Base-by-base conservation (phyloP, 768 basidiomycete genomes). In the Boletus edulis region DNA sequence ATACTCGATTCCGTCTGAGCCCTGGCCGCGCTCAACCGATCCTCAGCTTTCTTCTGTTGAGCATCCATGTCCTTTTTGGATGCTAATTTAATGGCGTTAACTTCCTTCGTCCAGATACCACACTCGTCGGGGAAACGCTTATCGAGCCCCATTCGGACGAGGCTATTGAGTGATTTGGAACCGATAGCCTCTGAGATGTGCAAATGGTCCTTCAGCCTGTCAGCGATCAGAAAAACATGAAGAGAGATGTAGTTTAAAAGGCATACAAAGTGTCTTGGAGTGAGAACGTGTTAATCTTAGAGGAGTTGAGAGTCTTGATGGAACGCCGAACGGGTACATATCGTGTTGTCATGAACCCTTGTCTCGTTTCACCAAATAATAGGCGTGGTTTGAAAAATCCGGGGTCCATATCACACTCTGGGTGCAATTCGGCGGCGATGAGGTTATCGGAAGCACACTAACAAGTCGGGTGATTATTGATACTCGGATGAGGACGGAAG, bases 331-430 rank as follows among this genome's bases (percentile, higher is more conserved):
- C 45, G 17, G 72, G 52, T 46, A 67, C 17, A 55, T 71, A 75
- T 43, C 49, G 46, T 5, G 62, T 56, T 0, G 69, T 73, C 59
- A 80, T 54, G 45, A 79, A 72, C 2, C 66, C 78, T 63, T 77
- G 76, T n/a, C 60, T 52, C 12, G 72, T 73, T 57, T 80, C 78
- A n/a, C 78, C 77, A 24, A 52, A 64, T 14, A 80, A 29, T 0
- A 79, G 59, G 27, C 64, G 64, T 34, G 74, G 76, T 27, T 61
- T 59, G 46, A 73, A 62, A 10, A 59, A 27, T 2, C 38, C 48
- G 0, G 57, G 56, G 39, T 70, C 65, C n/a, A 69, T 32, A 4
- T 55, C 11, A 44, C 57, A 60, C 15, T 69, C 67, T 4, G 57
- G 51, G 40, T 62, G 68, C 15, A 61, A 39, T n/a, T 63, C 57